Base-by-base conservation (phyloP, 306 rosid genomes). In the Trichosanthes truncata region DNA sequence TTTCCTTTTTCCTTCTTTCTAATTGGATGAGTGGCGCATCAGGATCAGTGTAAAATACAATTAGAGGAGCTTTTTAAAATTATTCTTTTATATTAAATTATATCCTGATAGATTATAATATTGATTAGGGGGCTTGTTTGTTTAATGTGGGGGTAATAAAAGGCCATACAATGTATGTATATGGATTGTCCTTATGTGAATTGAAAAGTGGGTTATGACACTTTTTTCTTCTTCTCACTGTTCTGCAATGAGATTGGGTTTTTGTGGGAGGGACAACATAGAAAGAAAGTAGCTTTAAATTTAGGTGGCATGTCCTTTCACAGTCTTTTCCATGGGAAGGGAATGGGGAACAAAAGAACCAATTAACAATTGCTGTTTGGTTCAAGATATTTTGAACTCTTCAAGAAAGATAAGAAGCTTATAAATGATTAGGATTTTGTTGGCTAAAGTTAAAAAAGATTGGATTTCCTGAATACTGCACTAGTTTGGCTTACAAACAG, bases 111-210 rank as follows among this genome's bases (percentile, higher is more conserved):
- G 74, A 41, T 65, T 78, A 83, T 78, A 60, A 38, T 57, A 36
- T 3, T 7, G 56, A n/a, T 49, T 63, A 1, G 38, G 56, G 23
- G 23, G 74, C 77, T 53, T 82, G 81, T 82, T 56, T 81, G 81
- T 78, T 7, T 31, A 17, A 72, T n/a, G 79, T 48, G 66, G 51
- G 74, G 38, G 31, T 75, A 33, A 18, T 75, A 18, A 75, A 75
- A 74, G 21, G 36, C 4, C 21, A 17, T 17, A 71, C 4, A 49
- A 45, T 73, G 23, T 73, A 3, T 23, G 57, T 15, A 46, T 79
- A 65, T 76, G 59, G 33, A 48, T 60, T 38, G 72, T 79, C 46
- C 20, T 81, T 63, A 12, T 77, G 17, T 59, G 33, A 51, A 56
- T 73, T 73, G 23, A 2, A 26, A 26, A 73, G 41, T 73, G 59